Percentiles rank a stretch among this genome's conserved stretches.
Evolutionary conservation across 352 stramenopile genomes (phyloP).

Genomic region (Plasmopara halstedii): DNA sequence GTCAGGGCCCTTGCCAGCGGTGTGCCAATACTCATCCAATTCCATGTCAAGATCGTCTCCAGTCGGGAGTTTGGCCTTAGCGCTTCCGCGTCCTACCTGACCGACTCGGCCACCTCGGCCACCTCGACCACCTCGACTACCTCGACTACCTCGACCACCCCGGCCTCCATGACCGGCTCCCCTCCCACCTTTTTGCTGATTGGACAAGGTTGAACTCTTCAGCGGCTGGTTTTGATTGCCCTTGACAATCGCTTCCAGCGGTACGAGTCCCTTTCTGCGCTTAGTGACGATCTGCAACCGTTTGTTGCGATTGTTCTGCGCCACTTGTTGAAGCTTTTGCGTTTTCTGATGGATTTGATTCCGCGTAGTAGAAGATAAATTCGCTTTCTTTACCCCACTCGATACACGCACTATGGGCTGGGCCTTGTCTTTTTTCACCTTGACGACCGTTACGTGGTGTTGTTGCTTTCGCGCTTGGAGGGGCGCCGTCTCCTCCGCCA

Average conservation of each 20-base stretch:
- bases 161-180: constrained; percentile 18
- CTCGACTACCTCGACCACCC: not conserved
- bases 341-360: constrained; percentile 37
- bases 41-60: constrained; percentile 81
- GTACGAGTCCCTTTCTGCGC: constrained; percentile 55
- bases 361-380: constrained; percentile 7
- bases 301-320: constrained; percentile 58
- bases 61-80: constrained; percentile 41
- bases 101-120: constrained; percentile 22
- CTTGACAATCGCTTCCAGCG: constrained; percentile 30
- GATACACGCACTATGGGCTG: constrained; percentile 16
- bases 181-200: constrained; percentile 25
- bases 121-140: constrained; percentile 9
- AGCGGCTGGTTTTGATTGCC: constrained; percentile 10
- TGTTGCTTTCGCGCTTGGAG: constrained; percentile 17
- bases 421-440: constrained; percentile 24
- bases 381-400: constrained; percentile 21
- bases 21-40: constrained; percentile 86
- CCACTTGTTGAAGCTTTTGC: constrained; percentile 56
- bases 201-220: constrained; percentile 22
- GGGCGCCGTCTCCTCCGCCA: constrained; percentile 41
- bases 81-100: constrained; percentile 22
- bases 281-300: constrained; percentile 70
- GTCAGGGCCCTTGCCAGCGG: constrained; percentile 83
- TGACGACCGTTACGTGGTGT: constrained; percentile 33